Evolutionary conservation across 179 eudicot genomes (phyloP).

Genomic region (Actinidia polygama): DNA sequence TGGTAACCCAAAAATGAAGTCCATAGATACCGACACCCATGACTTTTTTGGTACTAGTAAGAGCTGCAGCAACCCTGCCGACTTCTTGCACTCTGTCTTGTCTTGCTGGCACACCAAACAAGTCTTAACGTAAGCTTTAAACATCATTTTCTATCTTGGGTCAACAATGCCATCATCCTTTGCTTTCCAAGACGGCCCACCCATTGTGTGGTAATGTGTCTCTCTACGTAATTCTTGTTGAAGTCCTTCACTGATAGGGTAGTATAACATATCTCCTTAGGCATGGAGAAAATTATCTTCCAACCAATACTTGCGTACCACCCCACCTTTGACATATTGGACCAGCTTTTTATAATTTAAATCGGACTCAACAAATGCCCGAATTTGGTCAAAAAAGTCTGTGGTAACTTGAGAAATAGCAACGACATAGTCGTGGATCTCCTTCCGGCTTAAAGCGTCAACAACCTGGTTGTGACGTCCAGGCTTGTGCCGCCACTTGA

Average conservation of each 20-base stretch:
- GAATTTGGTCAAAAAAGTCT: not conserved
- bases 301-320: not conserved
- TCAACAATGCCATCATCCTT: not conserved
- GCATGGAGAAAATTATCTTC: constrained; percentile 15
- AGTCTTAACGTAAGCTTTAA: constrained; percentile 10
- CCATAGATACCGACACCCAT: constrained; percentile 12
- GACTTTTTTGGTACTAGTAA: not conserved
- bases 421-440: not conserved
- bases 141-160: constrained; percentile 19
- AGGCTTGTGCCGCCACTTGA: too few species aligned
- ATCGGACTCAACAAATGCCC: not conserved
- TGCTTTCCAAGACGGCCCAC: constrained; percentile 8
- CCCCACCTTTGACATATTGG: not conserved
- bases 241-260: not conserved
- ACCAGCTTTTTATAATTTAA: not conserved
- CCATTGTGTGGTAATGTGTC: constrained; percentile 9
- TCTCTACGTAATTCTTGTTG: not conserved
- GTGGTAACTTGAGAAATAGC: not conserved
- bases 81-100: not conserved
- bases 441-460: not conserved
- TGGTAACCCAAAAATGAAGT: constrained; percentile 13
- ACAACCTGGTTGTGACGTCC: not conserved
- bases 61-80: constrained; percentile 15
- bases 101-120: constrained; percentile 23
- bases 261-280: not conserved